Conservation (phyloP, 73 alveolate genomes). For the Urostyla sp. region DNA sequence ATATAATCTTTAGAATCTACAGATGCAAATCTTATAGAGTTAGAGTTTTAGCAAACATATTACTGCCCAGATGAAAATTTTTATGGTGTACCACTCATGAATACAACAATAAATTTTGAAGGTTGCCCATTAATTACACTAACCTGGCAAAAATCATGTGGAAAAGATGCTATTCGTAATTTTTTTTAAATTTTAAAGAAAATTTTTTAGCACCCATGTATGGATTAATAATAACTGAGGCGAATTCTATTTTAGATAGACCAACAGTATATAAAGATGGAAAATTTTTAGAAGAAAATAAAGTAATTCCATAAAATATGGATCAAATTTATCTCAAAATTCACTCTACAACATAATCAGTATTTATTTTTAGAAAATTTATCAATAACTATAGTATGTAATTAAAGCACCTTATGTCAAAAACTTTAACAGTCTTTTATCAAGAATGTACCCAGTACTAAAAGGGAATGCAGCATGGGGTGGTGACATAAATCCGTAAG, state of each 20-base stretch:
- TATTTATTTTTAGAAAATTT: neutral
- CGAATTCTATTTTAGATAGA: neutral
- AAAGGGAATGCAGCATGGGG: slow-evolving; percentile 52
- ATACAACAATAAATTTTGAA: slow-evolving; percentile 18
- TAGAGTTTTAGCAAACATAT: neutral
- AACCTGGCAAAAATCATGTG: slow-evolving; percentile 22
- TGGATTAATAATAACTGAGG: slow-evolving; percentile 9
- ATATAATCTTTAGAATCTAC: neutral
- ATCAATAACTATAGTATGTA: neutral
- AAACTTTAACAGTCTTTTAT: slow-evolving; percentile 10
- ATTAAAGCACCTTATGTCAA: slow-evolving; percentile 16
- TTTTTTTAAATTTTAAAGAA: neutral
- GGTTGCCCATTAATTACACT: slow-evolving; percentile 38
- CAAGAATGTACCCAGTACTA: slow-evolving; percentile 49
- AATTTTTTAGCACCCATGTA: slow-evolving; percentile 15
- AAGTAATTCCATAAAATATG: slow-evolving; percentile 19
- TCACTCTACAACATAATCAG: neutral
- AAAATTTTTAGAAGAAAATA: neutral
- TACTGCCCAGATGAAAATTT: slow-evolving; percentile 7
- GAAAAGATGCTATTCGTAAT: slow-evolving; percentile 31
- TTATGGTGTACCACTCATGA: slow-evolving; percentile 3
- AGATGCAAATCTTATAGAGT: neutral
- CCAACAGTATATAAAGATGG: slow-evolving; percentile 39
- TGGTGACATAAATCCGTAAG: neutral
- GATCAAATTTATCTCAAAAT: slow-evolving; percentile 36